Evolutionary conservation across 2,329 filamentous ascomycete genomes (phyloP).

Genomic region (Penicillium sp.): DNA sequence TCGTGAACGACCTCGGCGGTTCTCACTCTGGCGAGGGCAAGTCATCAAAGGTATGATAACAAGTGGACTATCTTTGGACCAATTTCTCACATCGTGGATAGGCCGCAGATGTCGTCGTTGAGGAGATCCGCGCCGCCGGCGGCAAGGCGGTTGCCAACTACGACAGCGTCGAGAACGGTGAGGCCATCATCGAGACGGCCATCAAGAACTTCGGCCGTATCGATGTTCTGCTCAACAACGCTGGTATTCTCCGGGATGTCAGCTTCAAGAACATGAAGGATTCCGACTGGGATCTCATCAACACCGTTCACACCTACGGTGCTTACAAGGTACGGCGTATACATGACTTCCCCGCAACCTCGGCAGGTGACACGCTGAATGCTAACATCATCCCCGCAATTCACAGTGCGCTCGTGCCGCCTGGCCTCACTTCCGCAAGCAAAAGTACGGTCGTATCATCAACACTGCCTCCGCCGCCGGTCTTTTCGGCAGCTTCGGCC

Average conservation of each 20-base stretch:
- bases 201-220: slow-evolving; percentile 64
- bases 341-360: not conserved
- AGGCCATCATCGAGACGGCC: slow-evolving; percentile 78
- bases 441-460: slow-evolving; percentile 96
- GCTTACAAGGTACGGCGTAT: slow-evolving; percentile 70
- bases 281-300: slow-evolving; percentile 92
- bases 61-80: slow-evolving; percentile 27
- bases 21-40: slow-evolving; percentile 92
- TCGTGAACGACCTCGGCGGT: slow-evolving; percentile 93
- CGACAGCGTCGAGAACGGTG: slow-evolving; percentile 79
- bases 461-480: slow-evolving; percentile 97
- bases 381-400: slow-evolving; percentile 18
- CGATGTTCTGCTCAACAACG: slow-evolving; percentile 97
- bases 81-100: slow-evolving; percentile 41
- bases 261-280: slow-evolving; percentile 99
- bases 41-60: slow-evolving; percentile 70
- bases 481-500: slow-evolving; percentile 92
- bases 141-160: slow-evolving; percentile 98
- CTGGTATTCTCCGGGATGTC: slow-evolving; percentile 89
- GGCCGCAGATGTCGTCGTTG: slow-evolving; percentile 60
- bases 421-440: slow-evolving; percentile 97
- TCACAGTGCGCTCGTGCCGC: slow-evolving; percentile 77
- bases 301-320: slow-evolving; percentile 88
- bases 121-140: slow-evolving; percentile 69
- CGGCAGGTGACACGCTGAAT: not conserved